A percentile compares a stretch with the other conserved stretches of the same genome.
These are phyloP conservation scores for Taphrina deformans DNA, from an alignment of 1,139 yeast genomes.

Conservation along the genomic window DNA sequence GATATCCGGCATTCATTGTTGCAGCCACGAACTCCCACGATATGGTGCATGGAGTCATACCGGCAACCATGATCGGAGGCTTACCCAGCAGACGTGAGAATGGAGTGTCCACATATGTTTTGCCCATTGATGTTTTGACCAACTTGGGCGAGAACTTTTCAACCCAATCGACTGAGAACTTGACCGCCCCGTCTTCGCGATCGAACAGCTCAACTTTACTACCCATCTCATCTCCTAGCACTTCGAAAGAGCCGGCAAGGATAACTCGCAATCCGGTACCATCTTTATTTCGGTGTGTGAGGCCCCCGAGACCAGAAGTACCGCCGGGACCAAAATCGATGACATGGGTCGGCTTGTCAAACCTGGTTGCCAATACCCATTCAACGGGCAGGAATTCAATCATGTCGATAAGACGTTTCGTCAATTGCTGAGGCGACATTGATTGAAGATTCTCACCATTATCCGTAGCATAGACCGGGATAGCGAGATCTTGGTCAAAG, in stretches of 20 bases:
- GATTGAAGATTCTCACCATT: conserved; percentile 76
- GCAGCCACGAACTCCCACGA: conserved; percentile 92
- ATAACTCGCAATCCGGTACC: conserved; percentile 97
- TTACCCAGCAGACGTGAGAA: conserved; percentile 89
- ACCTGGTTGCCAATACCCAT: conserved; percentile 89
- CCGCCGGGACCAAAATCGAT: conserved; percentile 99
- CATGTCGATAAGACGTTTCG: conserved; percentile 69
- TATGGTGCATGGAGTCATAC: conserved; percentile 98
- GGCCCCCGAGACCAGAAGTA: conserved; percentile 89
- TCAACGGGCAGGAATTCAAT: conserved; percentile 87
- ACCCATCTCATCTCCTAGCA: conserved; percentile 79
- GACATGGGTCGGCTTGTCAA: conserved; percentile 72
- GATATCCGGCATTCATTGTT: conserved; percentile 92
- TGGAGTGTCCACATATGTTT: conserved; percentile 78
- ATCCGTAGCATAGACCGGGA: conserved; percentile 91
- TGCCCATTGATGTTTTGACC: conserved; percentile 66
- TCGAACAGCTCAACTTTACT: conserved; percentile 94
- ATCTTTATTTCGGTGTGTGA: conserved; percentile 95
- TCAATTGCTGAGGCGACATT: conserved; percentile 46
- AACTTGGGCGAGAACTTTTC: conserved; percentile 83
- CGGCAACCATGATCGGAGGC: conserved; percentile 97
- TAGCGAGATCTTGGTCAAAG: conserved; percentile 56
- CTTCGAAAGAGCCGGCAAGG: conserved; percentile 87
- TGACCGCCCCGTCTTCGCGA: conserved; percentile 61
- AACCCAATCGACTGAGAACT: conserved; percentile 89